Evolutionary conservation across 345 rosid genomes (phyloP), one percentile per base, ranked within the genome.

Genomic region (Geranium rotundifolium): DNA sequence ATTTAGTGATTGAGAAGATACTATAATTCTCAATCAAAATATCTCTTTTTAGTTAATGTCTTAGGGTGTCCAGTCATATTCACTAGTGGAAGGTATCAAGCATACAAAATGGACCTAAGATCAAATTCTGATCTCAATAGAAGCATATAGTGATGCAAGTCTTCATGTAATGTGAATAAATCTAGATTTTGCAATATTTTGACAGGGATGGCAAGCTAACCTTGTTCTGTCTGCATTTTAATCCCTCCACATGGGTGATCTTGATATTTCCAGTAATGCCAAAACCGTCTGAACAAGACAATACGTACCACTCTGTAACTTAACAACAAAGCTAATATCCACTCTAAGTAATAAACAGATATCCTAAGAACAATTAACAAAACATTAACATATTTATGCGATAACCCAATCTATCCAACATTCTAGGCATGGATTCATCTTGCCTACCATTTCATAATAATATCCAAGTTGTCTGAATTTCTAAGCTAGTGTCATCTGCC

Each of bases 171-270:
- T 29, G 20, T 31, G 6, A 34, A 31, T 55, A n/a, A 55, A 17
- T 19, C 57, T 55, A 55, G 57, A 52, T 49, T 41, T 29, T 50
- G 58, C 69, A 17, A 59, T 19, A 29, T 29, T 18, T 15, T 49
- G 62, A 75, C 63, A 52, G 61, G 31, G 67, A 69, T 58, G 20
- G 71, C 50, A 52, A 37, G 59, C 68, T 56, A 57, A 63, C 65
- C 65, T 58, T 31, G 31, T 65, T 60, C 31, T 30, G 57, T 63
- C 66, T 19, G 54, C n/a, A 18, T 19, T 23, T 58, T 41, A 19
- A 34, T 62, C 18, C 73, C 15, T 46, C 52, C 52, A 65, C 62
- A 56, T 7, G 57, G 17, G 15, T 30, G 7, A 2, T 23, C 41
- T 5, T 15, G 58, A 70, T 70, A 64, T 65, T 63, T 61, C 56